Evolutionary conservation across 805 yeast species (phyloP).

Genomic region (Saturnispora saitoi): DNA sequence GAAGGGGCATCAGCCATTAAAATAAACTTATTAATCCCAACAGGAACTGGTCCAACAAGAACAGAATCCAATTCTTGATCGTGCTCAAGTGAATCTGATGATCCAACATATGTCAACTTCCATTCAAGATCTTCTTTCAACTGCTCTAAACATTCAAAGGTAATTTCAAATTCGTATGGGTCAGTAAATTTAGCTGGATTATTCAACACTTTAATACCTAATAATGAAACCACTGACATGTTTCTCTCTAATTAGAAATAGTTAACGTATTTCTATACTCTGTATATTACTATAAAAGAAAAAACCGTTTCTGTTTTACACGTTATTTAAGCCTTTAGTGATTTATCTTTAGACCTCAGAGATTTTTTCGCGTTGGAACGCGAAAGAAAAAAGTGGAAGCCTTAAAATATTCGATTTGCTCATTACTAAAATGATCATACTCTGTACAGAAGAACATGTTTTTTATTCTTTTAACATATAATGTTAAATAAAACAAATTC

Average conservation of each 20-base stretch:
- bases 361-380: background rate
- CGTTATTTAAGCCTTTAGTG: background rate
- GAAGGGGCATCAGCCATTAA: slow-evolving; percentile 96
- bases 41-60: slow-evolving; percentile 98
- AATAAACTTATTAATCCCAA: slow-evolving; percentile 88
- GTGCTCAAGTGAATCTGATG: slow-evolving; percentile 87
- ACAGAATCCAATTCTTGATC: slow-evolving; percentile 96
- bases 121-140: slow-evolving; percentile 89
- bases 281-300: background rate
- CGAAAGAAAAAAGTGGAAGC: too few relatives aligned
- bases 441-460: too few relatives aligned
- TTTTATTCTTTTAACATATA: too few relatives aligned
- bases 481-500: too few relatives aligned
- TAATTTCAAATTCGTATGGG: slow-evolving; percentile 93
- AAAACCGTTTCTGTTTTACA: background rate
- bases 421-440: too few relatives aligned
- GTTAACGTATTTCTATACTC: background rate
- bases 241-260: background rate
- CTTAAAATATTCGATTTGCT: too few relatives aligned
- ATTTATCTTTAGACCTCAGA: background rate
- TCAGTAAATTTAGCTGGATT: slow-evolving; percentile 93
- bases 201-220: slow-evolving; percentile 86
- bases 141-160: slow-evolving; percentile 94
- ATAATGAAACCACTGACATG: slow-evolving; percentile 89
- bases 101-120: slow-evolving; percentile 95